These are phyloP conservation scores for Boletus vermiculosoides DNA, from an alignment of 768 basidiomycete species.

Conservation along the genomic window DNA sequence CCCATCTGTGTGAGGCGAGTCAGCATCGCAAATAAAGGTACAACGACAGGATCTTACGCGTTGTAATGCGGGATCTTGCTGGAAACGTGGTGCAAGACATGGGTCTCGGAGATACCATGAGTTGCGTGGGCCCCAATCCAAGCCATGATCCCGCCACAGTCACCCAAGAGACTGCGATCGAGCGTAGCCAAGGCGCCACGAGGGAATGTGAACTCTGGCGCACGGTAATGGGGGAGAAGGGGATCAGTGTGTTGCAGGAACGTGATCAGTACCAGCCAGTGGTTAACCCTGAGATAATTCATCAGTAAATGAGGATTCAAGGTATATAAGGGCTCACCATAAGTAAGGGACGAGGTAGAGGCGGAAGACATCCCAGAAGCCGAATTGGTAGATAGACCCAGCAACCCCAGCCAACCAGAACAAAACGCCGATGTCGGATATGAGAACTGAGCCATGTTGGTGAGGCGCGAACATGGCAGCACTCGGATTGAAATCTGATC, in stretches of 20 bases:
- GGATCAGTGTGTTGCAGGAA: conserved; percentile 99
- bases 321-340: conserved; percentile 43
- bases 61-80: conserved; percentile 97
- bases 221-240: conserved; percentile 89
- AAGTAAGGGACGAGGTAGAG: conserved; percentile 89
- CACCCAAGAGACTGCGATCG: conserved; percentile 79
- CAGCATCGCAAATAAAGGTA: not conserved
- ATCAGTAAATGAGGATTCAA: not conserved
- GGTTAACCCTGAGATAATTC: conserved; percentile 60
- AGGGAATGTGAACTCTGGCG: conserved; percentile 85
- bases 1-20: conserved; percentile 57
- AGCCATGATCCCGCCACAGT: conserved; percentile 73
- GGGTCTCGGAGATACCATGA: conserved; percentile 93
- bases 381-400: conserved; percentile 56
- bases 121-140: conserved; percentile 86
- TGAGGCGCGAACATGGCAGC: conserved; percentile 83
- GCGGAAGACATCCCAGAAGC: conserved; percentile 71
- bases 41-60: conserved; percentile 43
- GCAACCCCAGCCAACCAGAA: conserved; percentile 64
- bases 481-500: conserved; percentile 69
- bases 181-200: conserved; percentile 92
- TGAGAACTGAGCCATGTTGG: conserved; percentile 71
- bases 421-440: conserved; percentile 81
- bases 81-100: conserved; percentile 87
- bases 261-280: conserved; percentile 95